Conservation (phyloP, 2,329 filamentous ascomycete genomes). For the Venturia asperata region DNA sequence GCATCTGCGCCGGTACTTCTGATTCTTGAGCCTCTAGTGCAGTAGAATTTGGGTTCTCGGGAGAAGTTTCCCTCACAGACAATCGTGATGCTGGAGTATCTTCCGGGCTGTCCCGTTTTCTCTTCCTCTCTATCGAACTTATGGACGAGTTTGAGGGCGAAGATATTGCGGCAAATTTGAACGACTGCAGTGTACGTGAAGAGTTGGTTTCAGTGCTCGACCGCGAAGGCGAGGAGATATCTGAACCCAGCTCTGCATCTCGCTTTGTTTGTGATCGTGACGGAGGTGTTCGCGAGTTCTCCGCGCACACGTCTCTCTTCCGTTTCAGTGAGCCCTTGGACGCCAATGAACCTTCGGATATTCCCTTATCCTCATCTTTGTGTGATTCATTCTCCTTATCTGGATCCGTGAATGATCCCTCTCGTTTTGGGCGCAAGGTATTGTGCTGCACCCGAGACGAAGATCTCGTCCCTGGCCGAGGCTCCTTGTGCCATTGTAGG, state of each 20-base stretch:
- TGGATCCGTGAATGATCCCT: neutral
- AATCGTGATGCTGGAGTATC: neutral
- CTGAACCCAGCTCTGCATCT: neutral
- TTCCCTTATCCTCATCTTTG: neutral
- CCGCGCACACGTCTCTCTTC: neutral
- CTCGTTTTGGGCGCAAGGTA: neutral
- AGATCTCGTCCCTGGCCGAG: neutral
- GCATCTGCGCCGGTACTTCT: neutral
- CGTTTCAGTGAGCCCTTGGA: slow-evolving; percentile 1
- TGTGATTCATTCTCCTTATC: neutral
- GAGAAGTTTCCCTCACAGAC: neutral
- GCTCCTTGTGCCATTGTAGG: slow-evolving; percentile 2
- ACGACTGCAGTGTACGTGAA: neutral
- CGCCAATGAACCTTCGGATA: neutral
- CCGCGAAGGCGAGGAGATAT: neutral
- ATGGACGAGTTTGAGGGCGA: neutral
- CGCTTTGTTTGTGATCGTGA: neutral
- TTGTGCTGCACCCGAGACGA: neutral
- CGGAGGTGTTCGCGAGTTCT: slow-evolving; percentile 7
- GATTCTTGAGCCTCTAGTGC: neutral
- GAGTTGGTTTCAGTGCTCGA: neutral
- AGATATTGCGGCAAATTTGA: neutral
- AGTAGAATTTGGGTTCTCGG: neutral
- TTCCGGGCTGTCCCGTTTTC: neutral
- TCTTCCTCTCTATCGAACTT: neutral